phyloP scores from a whole-genome alignment of 176 grass and related monocot species.

The Saccharum spontaneum region DNA sequence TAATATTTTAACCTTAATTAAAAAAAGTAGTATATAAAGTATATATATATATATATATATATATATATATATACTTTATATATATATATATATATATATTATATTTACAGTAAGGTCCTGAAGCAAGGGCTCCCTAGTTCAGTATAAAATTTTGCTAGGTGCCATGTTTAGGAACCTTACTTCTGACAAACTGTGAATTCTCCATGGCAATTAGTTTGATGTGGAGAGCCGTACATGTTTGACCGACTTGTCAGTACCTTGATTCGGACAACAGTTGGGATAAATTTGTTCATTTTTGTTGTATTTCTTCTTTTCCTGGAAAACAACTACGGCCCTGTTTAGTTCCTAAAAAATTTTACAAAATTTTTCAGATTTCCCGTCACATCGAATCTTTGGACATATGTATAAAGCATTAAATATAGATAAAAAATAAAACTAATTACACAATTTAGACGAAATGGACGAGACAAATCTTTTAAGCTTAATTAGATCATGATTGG shows the following conservation, averaged over 20 bases:
- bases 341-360: too few relatives aligned
- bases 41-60: background rate
- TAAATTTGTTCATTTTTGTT: background rate
- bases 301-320: background rate
- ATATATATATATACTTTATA: background rate
- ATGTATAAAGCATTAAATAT: too few relatives aligned
- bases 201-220: background rate
- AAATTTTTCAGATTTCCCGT: too few relatives aligned
- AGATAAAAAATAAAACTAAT: too few relatives aligned
- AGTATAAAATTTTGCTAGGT: background rate
- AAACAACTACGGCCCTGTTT: too few relatives aligned
- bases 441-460: too few relatives aligned
- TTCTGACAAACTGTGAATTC: background rate
- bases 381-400: too few relatives aligned
- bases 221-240: background rate
- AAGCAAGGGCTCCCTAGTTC: background rate
- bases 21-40: background rate
- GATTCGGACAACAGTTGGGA: background rate
- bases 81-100: background rate
- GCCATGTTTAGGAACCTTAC: background rate
- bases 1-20: background rate
- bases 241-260: background rate
- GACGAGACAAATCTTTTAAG: too few relatives aligned
- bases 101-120: background rate
- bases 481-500: too few relatives aligned